Evolutionary conservation across 2,329 filamentous ascomycete species (phyloP).

Genomic region (Tolypocladium guangdongense): DNA sequence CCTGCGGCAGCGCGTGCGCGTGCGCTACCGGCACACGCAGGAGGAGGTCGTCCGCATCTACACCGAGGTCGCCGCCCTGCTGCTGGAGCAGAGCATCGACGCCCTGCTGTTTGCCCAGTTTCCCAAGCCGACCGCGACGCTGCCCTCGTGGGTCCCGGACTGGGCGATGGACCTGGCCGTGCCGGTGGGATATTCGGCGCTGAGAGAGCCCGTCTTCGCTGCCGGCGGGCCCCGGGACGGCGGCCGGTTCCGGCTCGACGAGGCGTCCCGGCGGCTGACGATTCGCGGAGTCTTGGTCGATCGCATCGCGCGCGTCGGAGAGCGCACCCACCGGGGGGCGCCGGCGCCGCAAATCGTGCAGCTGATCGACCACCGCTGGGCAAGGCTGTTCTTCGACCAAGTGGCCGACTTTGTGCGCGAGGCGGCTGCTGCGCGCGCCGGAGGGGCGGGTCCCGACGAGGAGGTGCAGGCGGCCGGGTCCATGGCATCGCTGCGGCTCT

Average conservation of each 20-base stretch:
- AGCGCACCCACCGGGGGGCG: constrained; percentile 3
- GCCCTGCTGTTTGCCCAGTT: constrained; percentile 18
- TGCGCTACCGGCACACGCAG: constrained; percentile 4
- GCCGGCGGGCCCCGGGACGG: constrained; percentile 10
- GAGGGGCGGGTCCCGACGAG: not conserved
- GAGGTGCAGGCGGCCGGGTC: not conserved
- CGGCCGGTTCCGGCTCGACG: constrained; percentile 1
- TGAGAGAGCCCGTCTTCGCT: constrained; percentile 10
- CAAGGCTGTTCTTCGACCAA: constrained; percentile 15
- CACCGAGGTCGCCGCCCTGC: constrained; percentile 9
- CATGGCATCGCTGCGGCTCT: constrained; percentile 7
- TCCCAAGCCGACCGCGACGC: constrained; percentile 7
- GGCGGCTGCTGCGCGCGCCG: not conserved
- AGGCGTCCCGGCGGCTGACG: constrained; percentile 2
- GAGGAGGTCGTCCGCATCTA: constrained; percentile 6
- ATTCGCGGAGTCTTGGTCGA: constrained; percentile 13
- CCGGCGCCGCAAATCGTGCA: not conserved
- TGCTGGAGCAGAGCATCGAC: constrained; percentile 14
- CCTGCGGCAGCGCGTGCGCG: constrained; percentile 3
- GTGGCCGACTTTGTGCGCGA: constrained; percentile 9
- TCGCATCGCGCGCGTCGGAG: constrained; percentile 10
- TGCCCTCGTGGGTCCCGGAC: constrained; percentile 24
- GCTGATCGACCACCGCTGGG: constrained; percentile 11
- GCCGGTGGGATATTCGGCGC: constrained; percentile 13
- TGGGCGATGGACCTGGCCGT: constrained; percentile 18